A percentile compares a stretch with the other conserved stretches of the same genome.
Conservation (phyloP, 805 yeast species). For the Hermanozyma aechmeae region DNA sequence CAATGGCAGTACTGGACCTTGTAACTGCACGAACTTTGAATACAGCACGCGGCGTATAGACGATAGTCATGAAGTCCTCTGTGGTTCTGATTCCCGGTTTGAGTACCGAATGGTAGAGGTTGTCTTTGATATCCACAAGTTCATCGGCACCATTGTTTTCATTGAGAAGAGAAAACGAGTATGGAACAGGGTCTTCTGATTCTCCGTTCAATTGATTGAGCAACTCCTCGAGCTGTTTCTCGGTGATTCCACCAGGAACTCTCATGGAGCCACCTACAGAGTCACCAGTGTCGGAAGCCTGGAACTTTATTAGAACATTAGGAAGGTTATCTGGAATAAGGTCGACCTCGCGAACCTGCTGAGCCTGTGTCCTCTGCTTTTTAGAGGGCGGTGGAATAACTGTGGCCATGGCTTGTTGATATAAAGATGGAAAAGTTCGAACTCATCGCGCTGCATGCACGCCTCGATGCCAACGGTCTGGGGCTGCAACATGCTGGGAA, state of each 20-base stretch:
- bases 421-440: no score
- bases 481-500: no score
- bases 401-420: slow-evolving; percentile 97
- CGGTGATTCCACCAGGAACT: slow-evolving; percentile 85
- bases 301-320: slow-evolving; percentile 78
- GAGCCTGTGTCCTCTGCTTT: slow-evolving; percentile 77
- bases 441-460: no score
- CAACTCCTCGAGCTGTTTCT: slow-evolving; percentile 79
- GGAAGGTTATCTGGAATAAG: slow-evolving; percentile 74
- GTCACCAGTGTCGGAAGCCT: slow-evolving; percentile 90
- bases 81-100: slow-evolving; percentile 84
- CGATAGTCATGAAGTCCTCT: slow-evolving; percentile 85
- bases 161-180: slow-evolving; percentile 63
- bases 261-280: slow-evolving; percentile 74
- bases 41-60: slow-evolving; percentile 90
- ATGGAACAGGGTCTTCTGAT: slow-evolving; percentile 81
- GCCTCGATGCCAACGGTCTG: no score
- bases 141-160: slow-evolving; percentile 25
- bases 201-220: slow-evolving; percentile 69
- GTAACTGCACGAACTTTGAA: slow-evolving; percentile 90
- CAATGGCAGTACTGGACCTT: slow-evolving; percentile 81
- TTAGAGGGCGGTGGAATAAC: slow-evolving; percentile 89
- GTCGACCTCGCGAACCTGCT: slow-evolving; percentile 66
- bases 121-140: slow-evolving; percentile 66
- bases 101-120: slow-evolving; percentile 69